Percentiles rank a stretch among this genome's conserved stretches.
phyloP scores from a whole-genome alignment of 163 green algal species.

The Chloromonas sp. region DNA sequence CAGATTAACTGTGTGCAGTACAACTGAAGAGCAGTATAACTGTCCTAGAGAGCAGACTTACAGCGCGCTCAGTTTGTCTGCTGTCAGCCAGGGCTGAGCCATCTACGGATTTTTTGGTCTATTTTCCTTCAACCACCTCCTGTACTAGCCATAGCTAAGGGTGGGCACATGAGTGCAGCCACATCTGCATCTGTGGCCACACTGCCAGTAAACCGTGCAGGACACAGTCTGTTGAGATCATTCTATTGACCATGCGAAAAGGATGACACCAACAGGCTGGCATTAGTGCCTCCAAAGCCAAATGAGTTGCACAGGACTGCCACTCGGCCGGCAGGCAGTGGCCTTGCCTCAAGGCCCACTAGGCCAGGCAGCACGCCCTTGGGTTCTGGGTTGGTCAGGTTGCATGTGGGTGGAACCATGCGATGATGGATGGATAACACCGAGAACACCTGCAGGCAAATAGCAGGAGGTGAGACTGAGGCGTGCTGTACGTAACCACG shows the following conservation, averaged over 20 bases:
- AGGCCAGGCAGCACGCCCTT: slow-evolving; percentile 16
- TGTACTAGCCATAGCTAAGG: no score
- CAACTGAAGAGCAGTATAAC: no score
- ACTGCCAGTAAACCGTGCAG: no score
- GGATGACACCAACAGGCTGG: slow-evolving; percentile 60
- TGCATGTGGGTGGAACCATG: slow-evolving; percentile 68
- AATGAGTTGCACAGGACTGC: slow-evolving; percentile 87
- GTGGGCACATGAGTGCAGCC: neutral
- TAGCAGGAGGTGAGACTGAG: no score
- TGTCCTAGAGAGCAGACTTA: no score
- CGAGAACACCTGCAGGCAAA: slow-evolving; percentile 41
- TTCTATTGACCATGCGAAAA: neutral
- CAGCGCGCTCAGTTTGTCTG: no score
- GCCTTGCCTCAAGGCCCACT: slow-evolving; percentile 1
- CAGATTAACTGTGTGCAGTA: no score
- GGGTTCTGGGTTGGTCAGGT: slow-evolving; percentile 61
- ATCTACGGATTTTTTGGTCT: no score
- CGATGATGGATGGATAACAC: slow-evolving; percentile 65
- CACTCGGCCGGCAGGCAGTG: slow-evolving; percentile 4
- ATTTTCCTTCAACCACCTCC: no score
- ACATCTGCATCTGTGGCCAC: neutral
- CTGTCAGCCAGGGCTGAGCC: no score
- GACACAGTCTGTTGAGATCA: neutral
- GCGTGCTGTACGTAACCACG: no score
- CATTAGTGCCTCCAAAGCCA: slow-evolving; percentile 92